Conservation (phyloP, 2,329 filamentous ascomycete species). For the Aspergillus hiratsukae region DNA sequence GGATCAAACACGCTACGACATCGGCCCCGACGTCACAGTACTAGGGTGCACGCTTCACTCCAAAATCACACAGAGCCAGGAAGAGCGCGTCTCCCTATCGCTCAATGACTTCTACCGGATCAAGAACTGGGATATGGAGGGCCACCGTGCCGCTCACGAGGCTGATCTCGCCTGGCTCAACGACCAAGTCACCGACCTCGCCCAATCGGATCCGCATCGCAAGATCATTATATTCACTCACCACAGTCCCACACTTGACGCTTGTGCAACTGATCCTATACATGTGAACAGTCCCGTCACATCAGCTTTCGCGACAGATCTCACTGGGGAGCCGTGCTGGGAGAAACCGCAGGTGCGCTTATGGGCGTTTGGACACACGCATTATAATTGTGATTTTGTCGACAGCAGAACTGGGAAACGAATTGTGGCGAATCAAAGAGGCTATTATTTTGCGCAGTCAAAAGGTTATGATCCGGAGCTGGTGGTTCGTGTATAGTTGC, state of each 20-base stretch:
- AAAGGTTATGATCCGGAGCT: constrained; percentile 32
- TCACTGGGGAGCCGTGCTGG: constrained; percentile 38
- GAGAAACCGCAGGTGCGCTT: constrained; percentile 32
- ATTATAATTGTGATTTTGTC: constrained; percentile 42
- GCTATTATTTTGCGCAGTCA: constrained; percentile 39
- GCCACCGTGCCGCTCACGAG: constrained; percentile 28
- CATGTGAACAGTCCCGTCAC: constrained; percentile 30
- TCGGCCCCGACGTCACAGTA: constrained; percentile 35
- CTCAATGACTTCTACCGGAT: constrained; percentile 53
- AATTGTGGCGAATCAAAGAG: constrained; percentile 40
- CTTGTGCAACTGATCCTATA: constrained; percentile 25
- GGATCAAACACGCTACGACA: constrained; percentile 36
- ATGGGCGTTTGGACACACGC: constrained; percentile 50
- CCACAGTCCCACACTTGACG: constrained; percentile 31
- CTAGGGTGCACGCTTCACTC: constrained; percentile 52
- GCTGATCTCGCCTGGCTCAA: constrained; percentile 39
- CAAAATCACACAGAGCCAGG: constrained; percentile 35
- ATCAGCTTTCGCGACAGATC: constrained; percentile 42
- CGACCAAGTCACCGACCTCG: constrained; percentile 29
- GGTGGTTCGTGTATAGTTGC: constrained; percentile 15
- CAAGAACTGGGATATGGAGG: constrained; percentile 30
- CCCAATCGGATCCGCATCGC: constrained; percentile 25
- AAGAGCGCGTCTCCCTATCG: constrained; percentile 37
- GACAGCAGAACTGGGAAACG: constrained; percentile 28
- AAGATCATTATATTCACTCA: constrained; percentile 39